Base-by-base conservation (phyloP, 2,329 filamentous ascomycete species). In the Alternaria novae-zelandiae region DNA sequence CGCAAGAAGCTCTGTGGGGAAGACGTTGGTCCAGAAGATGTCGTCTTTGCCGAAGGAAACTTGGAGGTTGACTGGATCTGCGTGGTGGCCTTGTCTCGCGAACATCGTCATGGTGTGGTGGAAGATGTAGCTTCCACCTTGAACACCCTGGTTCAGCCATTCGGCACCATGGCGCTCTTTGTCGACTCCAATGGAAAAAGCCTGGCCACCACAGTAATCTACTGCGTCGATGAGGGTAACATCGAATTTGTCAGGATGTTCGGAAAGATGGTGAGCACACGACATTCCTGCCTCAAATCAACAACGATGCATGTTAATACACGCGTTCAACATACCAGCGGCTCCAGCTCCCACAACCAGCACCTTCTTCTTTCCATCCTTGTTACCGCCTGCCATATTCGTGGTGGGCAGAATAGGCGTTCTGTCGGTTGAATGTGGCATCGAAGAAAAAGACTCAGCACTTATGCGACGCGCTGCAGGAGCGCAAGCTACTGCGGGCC, bases 41-140 rank as follows among this genome's bases (percentile, higher is more conserved):
- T 88, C 83, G 20, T 84, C 87, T 71, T 89, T 90, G 70, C 87
- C 87, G 66, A 90, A 90, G 0, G 88, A 86, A 4, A 90, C 83
- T 72, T 90, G 87, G 6, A 90, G 82, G 65, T 86, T 83, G 44
- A 90, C 86, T 2, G 85, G 84, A 72, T 88, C 83, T 4, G 88
- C 83, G 55, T 85, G 82, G 69, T 86, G 83, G 12, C 85, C 85
- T 66, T 89, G 85, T 54, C 85, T 81, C 6, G 83, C 81, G 70
- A 90, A 90, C 83, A 89, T 89, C 56, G 86, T 87, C 82, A 90
- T 86, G 0, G 88, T 90, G 71, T 90, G 88, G 72, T 90, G 87
- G 78, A 90, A 90, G 67, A 90, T 90, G 80, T 89, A 84, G 36
- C 84, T 86, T 15, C 88, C 88, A 28, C 88, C 88, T 70, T 90